Base-by-base conservation (phyloP, 352 stramenopile species). In the Plasmopara muralis region DNA sequence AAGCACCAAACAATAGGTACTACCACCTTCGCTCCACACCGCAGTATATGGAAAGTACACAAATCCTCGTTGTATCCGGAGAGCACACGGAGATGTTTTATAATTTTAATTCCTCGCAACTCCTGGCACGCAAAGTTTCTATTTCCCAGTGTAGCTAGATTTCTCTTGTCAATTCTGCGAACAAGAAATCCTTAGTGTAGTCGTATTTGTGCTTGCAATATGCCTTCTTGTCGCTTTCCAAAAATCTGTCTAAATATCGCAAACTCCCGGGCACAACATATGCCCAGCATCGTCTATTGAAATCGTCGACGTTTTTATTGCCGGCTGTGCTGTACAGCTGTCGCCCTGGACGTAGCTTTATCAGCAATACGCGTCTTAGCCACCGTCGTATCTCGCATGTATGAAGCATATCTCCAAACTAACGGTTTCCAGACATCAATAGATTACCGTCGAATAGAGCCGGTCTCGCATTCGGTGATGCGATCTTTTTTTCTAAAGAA, bases 141-240 rank as follows among this genome's bases (percentile, higher is more conserved):
- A 50, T 80, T 90, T 28, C 80, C 83, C 33, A 93, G 82, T 0
- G 70, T 76, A 4, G 92, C 68, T 1, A 92, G 50, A 5, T 49
- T 43, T 89, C 77, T 0, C 47, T 14, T 10, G 82, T 73, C 16
- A 92, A 34, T 80, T 77, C 91, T 46, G 81, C 86, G 15, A 75
- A 83, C 12, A 95, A 77, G 34, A n/a, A n/a, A n/a, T n/a, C n/a
- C 93, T 95, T 65, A 87, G 79, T 14, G 84, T 71, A 9, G 62
- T 89, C 29, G 68, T 87, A 45, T 86, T 91, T 47, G 79, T 85
- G 9, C 59, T 51, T 25, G 70, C 68, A 9, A 77, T 62, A 13
- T 66, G 53, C 2, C 62, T 55, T 0, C 78, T 91, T 14, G 58
- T 50, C 7, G 87, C 30, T 54, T 92, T 79, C 83, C 83, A 93